phyloP scores from a whole-genome alignment of 768 basidiomycete genomes.

The Amanita phalloides region DNA sequence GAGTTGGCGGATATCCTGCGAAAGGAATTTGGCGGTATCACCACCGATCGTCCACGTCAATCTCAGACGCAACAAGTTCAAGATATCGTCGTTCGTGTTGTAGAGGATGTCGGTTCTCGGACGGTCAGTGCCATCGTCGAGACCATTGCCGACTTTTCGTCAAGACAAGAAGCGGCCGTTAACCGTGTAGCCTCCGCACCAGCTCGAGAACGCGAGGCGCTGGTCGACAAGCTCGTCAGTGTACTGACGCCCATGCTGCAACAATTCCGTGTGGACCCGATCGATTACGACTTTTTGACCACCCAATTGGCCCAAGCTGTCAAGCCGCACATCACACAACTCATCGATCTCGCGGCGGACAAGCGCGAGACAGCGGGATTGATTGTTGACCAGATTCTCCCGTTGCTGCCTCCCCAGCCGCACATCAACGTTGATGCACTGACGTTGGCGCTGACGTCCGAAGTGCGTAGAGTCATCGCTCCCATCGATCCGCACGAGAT shows the following conservation, averaged over 20 bases:
- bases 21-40: conserved; percentile 43
- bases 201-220: conserved; percentile 40
- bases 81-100: conserved; percentile 26
- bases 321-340: conserved; percentile 80
- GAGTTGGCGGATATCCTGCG: conserved; percentile 48
- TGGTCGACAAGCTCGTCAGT: conserved; percentile 50
- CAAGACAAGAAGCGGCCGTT: conserved; percentile 41
- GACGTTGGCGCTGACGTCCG: conserved; percentile 48
- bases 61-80: conserved; percentile 9
- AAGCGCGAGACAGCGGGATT: conserved; percentile 80
- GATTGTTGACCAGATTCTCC: conserved; percentile 64
- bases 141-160: conserved; percentile 45
- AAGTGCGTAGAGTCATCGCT: conserved; percentile 61
- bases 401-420: conserved; percentile 41
- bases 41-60: conserved; percentile 23
- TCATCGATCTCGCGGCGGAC: conserved; percentile 83
- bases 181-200: conserved; percentile 30
- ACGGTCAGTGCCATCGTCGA: conserved; percentile 51
- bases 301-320: conserved; percentile 71
- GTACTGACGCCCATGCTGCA: conserved; percentile 52
- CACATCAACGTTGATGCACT: conserved; percentile 43
- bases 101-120: conserved; percentile 50
- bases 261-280: conserved; percentile 48
- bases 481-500: conserved; percentile 80
- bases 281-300: conserved; percentile 75